Percentiles rank a stretch among this genome's conserved stretches.
phyloP scores from a whole-genome alignment of 805 yeast genomes.

The Yamadazyma akitaensis region DNA sequence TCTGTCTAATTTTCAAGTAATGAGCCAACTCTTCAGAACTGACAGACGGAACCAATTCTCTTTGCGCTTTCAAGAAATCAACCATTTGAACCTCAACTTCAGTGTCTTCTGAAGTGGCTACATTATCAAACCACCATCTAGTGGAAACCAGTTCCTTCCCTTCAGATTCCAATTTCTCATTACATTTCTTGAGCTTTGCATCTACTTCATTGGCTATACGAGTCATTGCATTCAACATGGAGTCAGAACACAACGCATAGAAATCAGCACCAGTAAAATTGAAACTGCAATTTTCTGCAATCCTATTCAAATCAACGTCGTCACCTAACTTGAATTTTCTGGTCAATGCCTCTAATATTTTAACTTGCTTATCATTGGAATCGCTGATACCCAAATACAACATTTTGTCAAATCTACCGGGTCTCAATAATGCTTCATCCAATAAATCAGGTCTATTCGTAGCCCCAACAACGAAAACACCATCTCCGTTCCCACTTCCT shows the following conservation, averaged over 20 bases:
- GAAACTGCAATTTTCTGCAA: conserved; percentile 75
- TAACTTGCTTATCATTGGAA: conserved; percentile 82
- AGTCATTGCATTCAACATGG: conserved; percentile 95
- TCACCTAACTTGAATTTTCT: conserved; percentile 67
- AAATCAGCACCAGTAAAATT: conserved; percentile 98
- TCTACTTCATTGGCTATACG: conserved; percentile 80
- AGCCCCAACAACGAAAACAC: conserved; percentile 98
- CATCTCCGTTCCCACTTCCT: conserved; percentile 59
- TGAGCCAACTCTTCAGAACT: conserved; percentile 84
- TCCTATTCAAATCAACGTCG: conserved; percentile 52
- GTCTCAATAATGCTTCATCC: conserved; percentile 90
- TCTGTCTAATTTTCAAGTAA: conserved; percentile 72
- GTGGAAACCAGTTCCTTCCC: conserved; percentile 49
- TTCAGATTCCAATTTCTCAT: conserved; percentile 23
- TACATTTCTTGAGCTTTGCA: conserved; percentile 51
- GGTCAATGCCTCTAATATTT: conserved; percentile 83
- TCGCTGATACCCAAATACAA: conserved; percentile 90
- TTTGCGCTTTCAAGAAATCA: conserved; percentile 77
- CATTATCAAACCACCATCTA: conserved; percentile 88
- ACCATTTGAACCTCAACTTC: conserved; percentile 63
- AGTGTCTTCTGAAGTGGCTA: conserved; percentile 64
- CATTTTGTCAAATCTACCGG: conserved; percentile 95
- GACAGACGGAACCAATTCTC: conserved; percentile 77
- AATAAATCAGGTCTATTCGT: conserved; percentile 94
- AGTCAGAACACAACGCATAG: conserved; percentile 92